A percentile compares a stretch with the other conserved stretches of the same genome.
These are phyloP conservation scores for Spizellomyces punctatus DNA, from an alignment of 192 early-diverging fungal species.

Conservation along the genomic window DNA sequence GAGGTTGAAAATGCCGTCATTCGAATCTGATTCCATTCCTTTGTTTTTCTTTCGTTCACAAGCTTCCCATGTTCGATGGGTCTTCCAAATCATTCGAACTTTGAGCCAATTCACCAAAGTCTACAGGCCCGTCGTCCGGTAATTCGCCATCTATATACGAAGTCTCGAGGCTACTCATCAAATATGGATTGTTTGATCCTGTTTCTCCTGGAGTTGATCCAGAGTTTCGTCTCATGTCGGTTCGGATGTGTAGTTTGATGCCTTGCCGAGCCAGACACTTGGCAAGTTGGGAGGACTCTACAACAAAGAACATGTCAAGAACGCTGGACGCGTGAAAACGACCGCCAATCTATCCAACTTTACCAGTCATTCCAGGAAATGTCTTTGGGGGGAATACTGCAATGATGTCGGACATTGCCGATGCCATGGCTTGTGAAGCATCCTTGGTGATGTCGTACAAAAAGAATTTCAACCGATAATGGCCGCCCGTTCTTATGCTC, in stretches of 20 bases:
- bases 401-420: conserved; percentile 32
- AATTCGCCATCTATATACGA: no score
- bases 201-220: no score
- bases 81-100: no score
- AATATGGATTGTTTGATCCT: no score
- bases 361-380: conserved; percentile 49
- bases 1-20: no score
- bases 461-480: conserved; percentile 41
- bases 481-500: conserved; percentile 33
- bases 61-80: no score
- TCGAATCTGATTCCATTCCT: no score
- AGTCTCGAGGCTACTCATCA: no score
- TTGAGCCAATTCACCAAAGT: no score
- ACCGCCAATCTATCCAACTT: not conserved
- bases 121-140: no score
- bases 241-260: conserved; percentile 41
- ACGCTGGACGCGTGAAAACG: not conserved
- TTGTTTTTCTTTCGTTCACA: no score
- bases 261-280: conserved; percentile 47
- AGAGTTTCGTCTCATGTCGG: not conserved
- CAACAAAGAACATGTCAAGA: not conserved
- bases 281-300: conserved; percentile 42
- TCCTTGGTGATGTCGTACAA: conserved; percentile 34
- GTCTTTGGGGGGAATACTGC: conserved; percentile 41
- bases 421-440: conserved; percentile 23